phyloP scores from a whole-genome alignment of 495 filamentous ascomycete genomes.

The Hypomontagnella monticulosa region DNA sequence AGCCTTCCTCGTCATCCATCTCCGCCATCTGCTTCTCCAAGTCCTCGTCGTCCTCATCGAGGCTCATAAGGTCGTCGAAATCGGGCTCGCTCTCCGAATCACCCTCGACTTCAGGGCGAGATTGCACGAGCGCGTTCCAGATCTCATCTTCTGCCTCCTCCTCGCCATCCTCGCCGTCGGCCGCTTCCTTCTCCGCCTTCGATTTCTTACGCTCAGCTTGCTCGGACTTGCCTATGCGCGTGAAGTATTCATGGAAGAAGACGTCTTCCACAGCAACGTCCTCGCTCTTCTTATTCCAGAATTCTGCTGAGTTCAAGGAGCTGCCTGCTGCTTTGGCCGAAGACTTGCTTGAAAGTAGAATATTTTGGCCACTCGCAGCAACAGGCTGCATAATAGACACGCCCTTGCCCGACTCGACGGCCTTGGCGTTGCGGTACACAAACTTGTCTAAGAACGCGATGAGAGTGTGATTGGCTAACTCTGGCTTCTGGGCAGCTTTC shows the following conservation, averaged over 20 bases:
- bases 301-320: conserved; percentile 83
- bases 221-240: conserved; percentile 73
- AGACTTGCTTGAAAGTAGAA: conserved; percentile 69
- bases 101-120: conserved; percentile 78
- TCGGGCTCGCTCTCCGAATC: conserved; percentile 65
- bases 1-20: conserved; percentile 57
- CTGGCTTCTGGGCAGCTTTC: conserved; percentile 83
- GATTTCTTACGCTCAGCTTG: conserved; percentile 62
- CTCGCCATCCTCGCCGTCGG: conserved; percentile 54
- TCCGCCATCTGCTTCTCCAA: conserved; percentile 64
- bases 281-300: conserved; percentile 89
- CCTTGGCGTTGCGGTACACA: conserved; percentile 90
- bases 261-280: conserved; percentile 90
- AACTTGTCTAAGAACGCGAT: conserved; percentile 97
- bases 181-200: conserved; percentile 62
- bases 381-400: conserved; percentile 96
- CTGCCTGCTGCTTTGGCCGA: conserved; percentile 58
- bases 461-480: conserved; percentile 85
- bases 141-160: conserved; percentile 79
- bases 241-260: conserved; percentile 98
- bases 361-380: conserved; percentile 67
- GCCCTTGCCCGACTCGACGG: conserved; percentile 69
- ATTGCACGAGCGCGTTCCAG: conserved; percentile 90
- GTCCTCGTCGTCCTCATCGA: conserved; percentile 58
- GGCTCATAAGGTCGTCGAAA: conserved; percentile 54